Evolutionary conservation across 1,284 basidiomycete species (phyloP).

Genomic region (Ustilago tritici): DNA sequence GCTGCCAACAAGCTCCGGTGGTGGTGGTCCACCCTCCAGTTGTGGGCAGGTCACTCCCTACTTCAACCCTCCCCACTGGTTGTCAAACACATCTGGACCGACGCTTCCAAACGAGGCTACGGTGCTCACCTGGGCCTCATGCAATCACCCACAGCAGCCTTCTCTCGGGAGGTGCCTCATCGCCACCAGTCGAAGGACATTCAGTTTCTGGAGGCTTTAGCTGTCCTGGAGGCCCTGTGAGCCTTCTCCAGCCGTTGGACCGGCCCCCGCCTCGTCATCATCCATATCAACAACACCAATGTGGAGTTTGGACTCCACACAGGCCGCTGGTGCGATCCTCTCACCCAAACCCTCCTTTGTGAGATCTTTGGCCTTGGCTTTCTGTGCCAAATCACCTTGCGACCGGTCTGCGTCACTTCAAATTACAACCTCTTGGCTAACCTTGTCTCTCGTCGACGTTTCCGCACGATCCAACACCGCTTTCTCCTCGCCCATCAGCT

Average conservation of each 20-base stretch:
- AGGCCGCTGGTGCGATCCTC: background rate
- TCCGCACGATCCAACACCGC: background rate
- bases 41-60: background rate
- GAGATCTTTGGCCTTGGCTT: conserved; percentile 3
- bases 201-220: background rate
- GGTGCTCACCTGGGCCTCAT: background rate
- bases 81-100: background rate
- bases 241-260: background rate
- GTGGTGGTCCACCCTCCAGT: background rate
- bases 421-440: background rate
- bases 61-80: background rate
- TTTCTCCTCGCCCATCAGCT: background rate
- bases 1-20: background rate
- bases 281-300: background rate
- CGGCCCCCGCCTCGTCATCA: background rate
- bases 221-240: background rate
- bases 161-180: background rate
- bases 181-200: background rate
- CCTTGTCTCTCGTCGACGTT: background rate
- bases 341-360: background rate
- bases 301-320: background rate
- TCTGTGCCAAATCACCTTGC: background rate
- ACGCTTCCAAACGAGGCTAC: background rate
- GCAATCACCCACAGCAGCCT: background rate
- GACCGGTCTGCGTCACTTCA: background rate